phyloP scores from a whole-genome alignment of 116 monocot species.

The Iris pallida region DNA sequence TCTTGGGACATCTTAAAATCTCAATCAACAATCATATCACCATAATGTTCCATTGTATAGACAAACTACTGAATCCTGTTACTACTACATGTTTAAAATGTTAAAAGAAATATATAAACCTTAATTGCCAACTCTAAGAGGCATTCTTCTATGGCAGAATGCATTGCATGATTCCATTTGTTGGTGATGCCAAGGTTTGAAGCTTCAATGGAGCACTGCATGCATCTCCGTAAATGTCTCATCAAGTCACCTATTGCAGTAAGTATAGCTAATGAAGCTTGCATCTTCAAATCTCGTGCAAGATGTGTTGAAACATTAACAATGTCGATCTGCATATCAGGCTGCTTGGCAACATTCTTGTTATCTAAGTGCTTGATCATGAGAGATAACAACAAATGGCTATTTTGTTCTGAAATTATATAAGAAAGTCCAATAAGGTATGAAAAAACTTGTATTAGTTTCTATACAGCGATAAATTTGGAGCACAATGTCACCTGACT shows the following conservation, averaged over 20 bases:
- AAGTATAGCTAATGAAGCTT: constrained; percentile 54
- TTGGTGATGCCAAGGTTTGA: constrained; percentile 25
- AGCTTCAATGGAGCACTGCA: constrained; percentile 71
- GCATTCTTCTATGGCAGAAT: constrained; percentile 77
- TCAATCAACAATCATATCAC: too few species aligned
- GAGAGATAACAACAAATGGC: constrained; percentile 61
- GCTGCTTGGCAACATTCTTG: constrained; percentile 70
- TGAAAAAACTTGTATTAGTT: neutral
- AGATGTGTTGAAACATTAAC: constrained; percentile 49
- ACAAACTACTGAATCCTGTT: too few species aligned
- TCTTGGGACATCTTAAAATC: too few species aligned
- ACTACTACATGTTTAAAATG: neutral
- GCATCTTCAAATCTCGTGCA: constrained; percentile 37
- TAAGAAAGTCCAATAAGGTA: neutral
- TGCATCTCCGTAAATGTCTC: constrained; percentile 82
- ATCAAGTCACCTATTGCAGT: constrained; percentile 72
- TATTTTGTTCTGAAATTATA: constrained; percentile 56
- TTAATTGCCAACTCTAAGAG: constrained; percentile 62
- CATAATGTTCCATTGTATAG: too few species aligned
- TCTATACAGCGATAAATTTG: neutral
- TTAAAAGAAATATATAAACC: constrained; percentile 28
- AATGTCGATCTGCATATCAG: constrained; percentile 56
- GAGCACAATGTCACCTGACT: constrained; percentile 45
- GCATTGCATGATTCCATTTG: constrained; percentile 50
- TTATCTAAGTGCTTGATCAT: constrained; percentile 89